phyloP scores from a whole-genome alignment of 1,284 basidiomycete genomes.

The Chiua sp. region DNA sequence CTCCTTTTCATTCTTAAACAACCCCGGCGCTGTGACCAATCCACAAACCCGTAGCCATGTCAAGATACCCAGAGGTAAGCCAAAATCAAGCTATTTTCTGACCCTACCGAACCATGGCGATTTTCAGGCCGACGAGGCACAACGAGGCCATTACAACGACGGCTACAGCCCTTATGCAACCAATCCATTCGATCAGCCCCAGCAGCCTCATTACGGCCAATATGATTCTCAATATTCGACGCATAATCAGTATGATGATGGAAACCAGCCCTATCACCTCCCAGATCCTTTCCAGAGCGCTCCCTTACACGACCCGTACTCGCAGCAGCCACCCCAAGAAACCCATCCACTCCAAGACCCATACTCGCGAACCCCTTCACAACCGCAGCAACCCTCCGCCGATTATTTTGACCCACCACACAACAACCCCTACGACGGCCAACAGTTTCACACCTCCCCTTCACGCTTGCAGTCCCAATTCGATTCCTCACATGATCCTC shows the following conservation, averaged over 20 bases:
- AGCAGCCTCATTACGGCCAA: slow-evolving; percentile 20
- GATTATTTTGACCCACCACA: slow-evolving; percentile 27
- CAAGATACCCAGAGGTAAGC: slow-evolving; percentile 48
- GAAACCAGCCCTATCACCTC: slow-evolving; percentile 30
- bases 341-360: slow-evolving; percentile 24
- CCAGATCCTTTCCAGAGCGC: slow-evolving; percentile 28
- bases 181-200: slow-evolving; percentile 29
- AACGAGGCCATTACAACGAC: slow-evolving; percentile 60
- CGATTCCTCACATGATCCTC: slow-evolving; percentile 42
- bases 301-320: slow-evolving; percentile 34
- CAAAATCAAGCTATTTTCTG: not conserved
- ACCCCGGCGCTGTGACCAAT: slow-evolving; percentile 1
- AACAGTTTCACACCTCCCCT: slow-evolving; percentile 21
- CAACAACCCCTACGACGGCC: slow-evolving; percentile 29
- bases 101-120: slow-evolving; percentile 6
- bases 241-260: slow-evolving; percentile 32
- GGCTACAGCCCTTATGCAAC: slow-evolving; percentile 53
- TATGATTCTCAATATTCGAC: slow-evolving; percentile 22
- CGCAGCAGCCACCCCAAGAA: slow-evolving; percentile 37
- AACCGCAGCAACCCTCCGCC: slow-evolving; percentile 33
- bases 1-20: slow-evolving; percentile 7
- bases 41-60: slow-evolving; percentile 38
- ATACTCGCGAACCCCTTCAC: slow-evolving; percentile 21
- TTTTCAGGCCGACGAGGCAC: slow-evolving; percentile 58
- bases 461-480: slow-evolving; percentile 31